Conservation (phyloP, 1,139 yeast species). For the Taphrina flavorubra region DNA sequence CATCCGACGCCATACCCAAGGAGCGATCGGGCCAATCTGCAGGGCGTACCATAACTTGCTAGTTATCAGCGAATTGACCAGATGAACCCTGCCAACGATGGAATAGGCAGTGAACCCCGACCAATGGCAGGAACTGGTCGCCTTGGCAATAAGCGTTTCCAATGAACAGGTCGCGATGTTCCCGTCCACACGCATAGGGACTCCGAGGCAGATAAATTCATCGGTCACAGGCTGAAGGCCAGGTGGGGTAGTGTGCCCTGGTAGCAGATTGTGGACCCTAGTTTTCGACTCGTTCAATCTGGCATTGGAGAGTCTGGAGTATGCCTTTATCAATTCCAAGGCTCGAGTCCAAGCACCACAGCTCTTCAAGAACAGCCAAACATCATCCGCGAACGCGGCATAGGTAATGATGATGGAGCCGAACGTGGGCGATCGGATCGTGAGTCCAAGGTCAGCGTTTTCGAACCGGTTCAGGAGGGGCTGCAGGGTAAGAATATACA, state of each 20-base stretch:
- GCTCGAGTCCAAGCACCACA: too few species aligned
- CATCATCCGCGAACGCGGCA: background rate
- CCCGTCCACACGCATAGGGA: constrained; percentile 6
- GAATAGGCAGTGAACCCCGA: background rate
- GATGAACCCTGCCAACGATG: background rate
- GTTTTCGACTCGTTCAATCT: background rate
- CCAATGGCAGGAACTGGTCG: constrained; percentile 1
- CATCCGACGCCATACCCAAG: background rate
- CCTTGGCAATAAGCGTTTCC: background rate
- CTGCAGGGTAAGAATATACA: background rate
- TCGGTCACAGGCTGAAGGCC: background rate
- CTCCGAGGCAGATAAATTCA: constrained; percentile 10
- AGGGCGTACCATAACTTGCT: constrained; percentile 15
- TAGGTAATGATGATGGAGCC: too few species aligned
- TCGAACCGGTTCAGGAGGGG: background rate
- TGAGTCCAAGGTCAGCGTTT: background rate
- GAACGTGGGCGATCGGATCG: too few species aligned
- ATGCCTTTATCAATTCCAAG: too few species aligned
- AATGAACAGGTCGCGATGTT: background rate
- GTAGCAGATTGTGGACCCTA: background rate
- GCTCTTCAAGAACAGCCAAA: background rate
- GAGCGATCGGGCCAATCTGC: constrained; percentile 16
- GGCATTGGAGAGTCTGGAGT: too few species aligned
- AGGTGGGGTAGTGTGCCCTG: too few species aligned
- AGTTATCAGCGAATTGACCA: background rate